Evolutionary conservation across 1,284 basidiomycete genomes (phyloP), one percentile per base, ranked within the genome.

Genomic region (Pterulicium gracile): DNA sequence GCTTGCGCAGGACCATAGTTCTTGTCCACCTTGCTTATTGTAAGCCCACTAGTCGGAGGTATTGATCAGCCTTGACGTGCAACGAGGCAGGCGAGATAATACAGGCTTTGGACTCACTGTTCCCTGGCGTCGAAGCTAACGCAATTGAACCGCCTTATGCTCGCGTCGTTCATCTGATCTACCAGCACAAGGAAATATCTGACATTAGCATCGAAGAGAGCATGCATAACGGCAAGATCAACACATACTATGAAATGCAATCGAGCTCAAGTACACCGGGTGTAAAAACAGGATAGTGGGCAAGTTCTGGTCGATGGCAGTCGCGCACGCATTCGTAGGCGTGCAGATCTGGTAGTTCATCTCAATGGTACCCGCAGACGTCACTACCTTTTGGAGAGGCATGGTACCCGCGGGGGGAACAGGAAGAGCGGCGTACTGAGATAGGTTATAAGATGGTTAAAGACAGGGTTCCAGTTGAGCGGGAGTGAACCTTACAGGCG

Each of bases 221-320:
- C 19, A 15, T 36, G 14, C 10, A 14, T n/a, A n/a, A n/a, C n/a
- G n/a, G n/a, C n/a, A n/a, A n/a, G n/a, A n/a, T n/a, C n/a, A n/a
- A n/a, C n/a, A 53, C 63, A 24, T 47, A 67, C 65, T 51, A 52
- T 68, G 58, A 48, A 64, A 68, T 22, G 60, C 49, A 22, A 62
- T 59, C 20, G 60, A 55, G 10, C 56, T 52, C 20, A 60, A 44
- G 51, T 62, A 67, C 24, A 59, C 58, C 10, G 61, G 58, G 49
- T 68, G 66, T 18, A 68, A 51, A 50, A 67, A 64, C 15, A 69
- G 44, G 24, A 69, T 55, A 4, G 57, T 62, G 12, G 66, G 67
- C 14, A 67, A 32, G 17, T 53, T 52, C 21, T 58, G 52, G 36
- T 57, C 57, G 40, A 69, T 61, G 4, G 51, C 44, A 20, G 56